A percentile compares a stretch with the other conserved stretches of the same genome.
These are phyloP conservation scores for Phoma sp. DNA, from an alignment of 2,329 filamentous ascomycete species.

Conservation along the genomic window DNA sequence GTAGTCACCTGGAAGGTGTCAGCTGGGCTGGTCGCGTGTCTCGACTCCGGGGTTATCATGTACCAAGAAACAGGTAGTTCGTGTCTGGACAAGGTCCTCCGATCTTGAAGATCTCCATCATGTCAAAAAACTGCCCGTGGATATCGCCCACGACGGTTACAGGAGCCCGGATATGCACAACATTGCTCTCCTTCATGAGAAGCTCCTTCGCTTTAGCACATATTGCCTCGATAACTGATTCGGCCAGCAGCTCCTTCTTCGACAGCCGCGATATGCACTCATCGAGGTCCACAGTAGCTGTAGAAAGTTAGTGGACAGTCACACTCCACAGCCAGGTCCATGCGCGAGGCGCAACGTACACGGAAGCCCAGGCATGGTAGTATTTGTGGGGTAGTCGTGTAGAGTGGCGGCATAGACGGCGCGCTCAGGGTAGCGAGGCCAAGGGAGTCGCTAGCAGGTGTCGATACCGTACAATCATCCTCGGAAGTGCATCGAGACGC, in stretches of 20 bases:
- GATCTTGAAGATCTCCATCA: slow-evolving; percentile 99
- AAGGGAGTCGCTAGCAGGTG: slow-evolving; percentile 45
- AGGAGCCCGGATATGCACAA: slow-evolving; percentile 93
- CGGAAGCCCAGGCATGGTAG: slow-evolving; percentile 58
- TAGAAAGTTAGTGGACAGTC: slow-evolving; percentile 24
- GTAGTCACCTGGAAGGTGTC: slow-evolving; percentile 76
- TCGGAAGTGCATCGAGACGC: slow-evolving; percentile 41
- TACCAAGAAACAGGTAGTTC: slow-evolving; percentile 96
- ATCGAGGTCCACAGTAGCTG: slow-evolving; percentile 95
- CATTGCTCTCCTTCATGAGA: slow-evolving; percentile 99
- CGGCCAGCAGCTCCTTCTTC: slow-evolving; percentile 94
- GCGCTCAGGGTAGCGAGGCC: slow-evolving; percentile 44
- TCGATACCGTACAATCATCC: slow-evolving; percentile 50
- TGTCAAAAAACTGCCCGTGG: slow-evolving; percentile 97
- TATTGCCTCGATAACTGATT: slow-evolving; percentile 98
- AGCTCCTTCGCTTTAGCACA: slow-evolving; percentile 99
- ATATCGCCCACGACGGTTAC: slow-evolving; percentile 98
- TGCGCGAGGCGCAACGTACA: slow-evolving; percentile 46
- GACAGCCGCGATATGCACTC: slow-evolving; percentile 97
- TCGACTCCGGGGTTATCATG: slow-evolving; percentile 22
- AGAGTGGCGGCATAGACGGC: slow-evolving; percentile 36
- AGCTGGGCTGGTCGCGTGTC: slow-evolving; percentile 28
- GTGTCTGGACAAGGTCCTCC: slow-evolving; percentile 97
- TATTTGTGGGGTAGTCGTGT: slow-evolving; percentile 23
- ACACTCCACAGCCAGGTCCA: neutral